These are phyloP conservation scores for Claviceps citrina DNA, from an alignment of 2,329 filamentous ascomycete genomes.

Conservation along the genomic window DNA sequence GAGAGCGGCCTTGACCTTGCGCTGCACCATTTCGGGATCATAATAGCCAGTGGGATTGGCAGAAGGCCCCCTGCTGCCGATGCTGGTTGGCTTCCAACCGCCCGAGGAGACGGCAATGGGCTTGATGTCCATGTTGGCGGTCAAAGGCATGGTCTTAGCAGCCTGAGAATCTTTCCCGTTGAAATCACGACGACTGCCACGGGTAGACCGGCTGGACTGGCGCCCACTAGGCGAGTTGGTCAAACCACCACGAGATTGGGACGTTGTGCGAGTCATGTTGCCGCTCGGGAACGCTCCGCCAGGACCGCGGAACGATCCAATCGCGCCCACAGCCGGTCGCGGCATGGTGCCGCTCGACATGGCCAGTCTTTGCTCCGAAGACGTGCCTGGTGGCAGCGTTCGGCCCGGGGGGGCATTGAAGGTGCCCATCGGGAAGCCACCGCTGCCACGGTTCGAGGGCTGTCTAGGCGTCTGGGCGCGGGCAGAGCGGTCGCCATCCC, in stretches of 20 bases:
- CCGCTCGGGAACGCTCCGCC: slow-evolving; percentile 46
- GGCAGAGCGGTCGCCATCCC: slow-evolving; percentile 54
- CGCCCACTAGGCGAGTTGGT: slow-evolving; percentile 53
- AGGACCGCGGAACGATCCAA: slow-evolving; percentile 24
- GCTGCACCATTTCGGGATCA: slow-evolving; percentile 85
- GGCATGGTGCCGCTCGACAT: slow-evolving; percentile 40
- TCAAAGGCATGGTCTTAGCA: slow-evolving; percentile 84
- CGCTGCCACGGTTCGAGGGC: slow-evolving; percentile 35
- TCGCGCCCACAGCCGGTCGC: slow-evolving; percentile 27
- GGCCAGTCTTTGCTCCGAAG: slow-evolving; percentile 60
- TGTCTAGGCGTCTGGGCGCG: slow-evolving; percentile 40
- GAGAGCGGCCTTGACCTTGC: slow-evolving; percentile 93
- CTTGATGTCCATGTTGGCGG: slow-evolving; percentile 66
- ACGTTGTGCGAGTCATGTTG: slow-evolving; percentile 51
- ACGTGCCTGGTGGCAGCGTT: slow-evolving; percentile 59
- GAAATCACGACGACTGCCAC: slow-evolving; percentile 49
- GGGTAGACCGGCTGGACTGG: slow-evolving; percentile 44
- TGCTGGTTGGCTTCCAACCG: slow-evolving; percentile 80
- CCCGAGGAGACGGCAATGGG: slow-evolving; percentile 54
- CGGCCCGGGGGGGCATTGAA: slow-evolving; percentile 40
- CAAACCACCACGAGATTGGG: slow-evolving; percentile 40
- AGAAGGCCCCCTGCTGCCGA: slow-evolving; percentile 32
- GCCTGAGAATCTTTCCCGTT: slow-evolving; percentile 50
- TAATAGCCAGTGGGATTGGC: slow-evolving; percentile 37
- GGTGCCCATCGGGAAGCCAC: slow-evolving; percentile 50